phyloP scores from a whole-genome alignment of 2,329 filamentous ascomycete genomes.

The Aspergillus sp. region DNA sequence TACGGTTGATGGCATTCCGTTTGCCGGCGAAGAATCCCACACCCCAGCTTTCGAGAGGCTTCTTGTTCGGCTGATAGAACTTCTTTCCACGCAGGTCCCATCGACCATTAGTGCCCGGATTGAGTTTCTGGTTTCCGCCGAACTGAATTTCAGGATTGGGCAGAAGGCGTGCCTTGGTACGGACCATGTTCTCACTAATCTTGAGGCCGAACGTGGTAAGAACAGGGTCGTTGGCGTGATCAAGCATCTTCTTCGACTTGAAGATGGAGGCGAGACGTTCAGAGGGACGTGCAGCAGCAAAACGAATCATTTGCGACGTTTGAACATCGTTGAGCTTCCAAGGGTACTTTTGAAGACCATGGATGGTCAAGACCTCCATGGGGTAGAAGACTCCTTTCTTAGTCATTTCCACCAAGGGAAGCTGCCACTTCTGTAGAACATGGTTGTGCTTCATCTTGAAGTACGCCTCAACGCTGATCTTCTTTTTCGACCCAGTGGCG shows the following conservation, averaged over 20 bases:
- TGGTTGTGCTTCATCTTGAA: slow-evolving; percentile 53
- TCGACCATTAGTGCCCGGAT: slow-evolving; percentile 67
- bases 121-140: slow-evolving; percentile 49
- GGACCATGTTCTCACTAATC: slow-evolving; percentile 63
- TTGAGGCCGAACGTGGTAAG: slow-evolving; percentile 71
- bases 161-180: slow-evolving; percentile 68
- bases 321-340: slow-evolving; percentile 60
- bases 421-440: slow-evolving; percentile 41
- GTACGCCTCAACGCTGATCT: slow-evolving; percentile 59
- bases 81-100: slow-evolving; percentile 86
- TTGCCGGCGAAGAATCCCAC: slow-evolving; percentile 64
- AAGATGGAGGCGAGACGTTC: slow-evolving; percentile 68
- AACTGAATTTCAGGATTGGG: slow-evolving; percentile 70
- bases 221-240: slow-evolving; percentile 67
- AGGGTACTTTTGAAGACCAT: slow-evolving; percentile 55
- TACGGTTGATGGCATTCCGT: slow-evolving; percentile 44
- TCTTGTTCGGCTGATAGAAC: slow-evolving; percentile 65
- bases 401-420: slow-evolving; percentile 60
- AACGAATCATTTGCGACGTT: slow-evolving; percentile 87
- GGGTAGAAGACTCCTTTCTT: slow-evolving; percentile 54
- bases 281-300: slow-evolving; percentile 75
- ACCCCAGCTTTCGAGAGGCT: slow-evolving; percentile 69
- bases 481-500: slow-evolving; percentile 41
- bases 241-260: slow-evolving; percentile 62
- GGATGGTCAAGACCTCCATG: slow-evolving; percentile 54